Base-by-base conservation (phyloP, 345 rosid genomes). In the Citrus mangshanensis region DNA sequence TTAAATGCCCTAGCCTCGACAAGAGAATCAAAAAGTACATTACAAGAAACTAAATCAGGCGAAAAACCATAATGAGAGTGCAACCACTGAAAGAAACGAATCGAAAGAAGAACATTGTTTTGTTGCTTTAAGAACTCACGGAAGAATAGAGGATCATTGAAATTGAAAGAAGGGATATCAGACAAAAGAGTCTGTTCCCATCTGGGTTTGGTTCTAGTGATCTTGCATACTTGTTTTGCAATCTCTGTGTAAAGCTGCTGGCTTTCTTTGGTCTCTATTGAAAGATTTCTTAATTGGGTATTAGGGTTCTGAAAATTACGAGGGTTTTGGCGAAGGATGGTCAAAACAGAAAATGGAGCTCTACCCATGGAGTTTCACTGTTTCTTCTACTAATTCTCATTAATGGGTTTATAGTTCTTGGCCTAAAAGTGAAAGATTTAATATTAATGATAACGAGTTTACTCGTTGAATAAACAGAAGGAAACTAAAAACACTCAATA, bases 181-280 rank as follows among this genome's bases (percentile, higher is more conserved):
- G 87, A 87, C 42, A 80, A 64, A 72, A 93, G 83, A 83, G 84
- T 85, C 74, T 82, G 80, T 49, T 90, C 88, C 94, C 93, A 92
- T 70, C 85, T 81, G 72, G 84, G 79, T 60, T 80, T 84, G 74
- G 83, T 83, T 73, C 89, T 85, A 61, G 78, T 88, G 75, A 92
- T 83, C 73, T 74, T 54, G 32, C 88, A 85, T 46, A 92, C 89
- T 37, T 85, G 78, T 72, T 77, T 77, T 38, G 88, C 91, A 80
- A 87, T 80, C 49, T 87, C 90, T 51, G 80, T 51, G 51, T 79
- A 78, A 24, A 62, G 55, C 16, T 25, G 61, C 24, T 67, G 78
- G 46, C 1, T 10, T 51, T 81, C 85, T 21, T 80, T 67, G 78
- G 86, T 37, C 55, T 86, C 87, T 28, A 80, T 8, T 3, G 74